Evolutionary conservation across 2,329 filamentous ascomycete species (phyloP), one percentile per base, ranked within the genome.

Genomic region (Bipolaris zeicola): DNA sequence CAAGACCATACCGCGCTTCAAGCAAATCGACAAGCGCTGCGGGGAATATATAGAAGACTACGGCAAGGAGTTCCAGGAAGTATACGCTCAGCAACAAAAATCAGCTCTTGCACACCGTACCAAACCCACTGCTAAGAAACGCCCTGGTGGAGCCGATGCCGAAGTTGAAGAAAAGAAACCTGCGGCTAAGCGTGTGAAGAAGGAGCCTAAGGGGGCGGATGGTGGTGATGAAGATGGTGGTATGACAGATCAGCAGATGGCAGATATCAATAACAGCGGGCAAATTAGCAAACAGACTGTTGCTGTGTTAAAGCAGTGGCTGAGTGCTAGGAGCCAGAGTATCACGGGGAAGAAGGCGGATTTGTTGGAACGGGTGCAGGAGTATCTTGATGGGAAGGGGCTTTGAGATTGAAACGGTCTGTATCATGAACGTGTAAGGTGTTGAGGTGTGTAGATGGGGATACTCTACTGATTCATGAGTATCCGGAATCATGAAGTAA

Each of bases 11-110:
- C 95, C 95, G 1, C 91, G 90, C 67, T 92, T 89, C 76, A 89
- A 85, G 65, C 91, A 96, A 64, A 98, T 99, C 52, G 86, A 92
- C 74, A 98, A 82, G 79, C 87, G 94, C 28, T 89, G 90, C 1
- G 93, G 92, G 0, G 85, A 86, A 2, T 91, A 92, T 69, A 84
- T 96, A 8, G 81, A 89, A 43, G 87, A 91, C 33, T 96, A 93
- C 88, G 88, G 90, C 3, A 80, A 85, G 34, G 82, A 84, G 10
- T 81, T 97, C 5, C 85, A 89, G 28, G 77, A 83, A 7, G 85
- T 87, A 55, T 82, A 80, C 63, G 74, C 77, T 10, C 70, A 77
- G 31, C 70, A 77, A 22, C 67, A 72, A 10, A 71, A 74, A 11
- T 69, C 75, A 5, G 75, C 77, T 10, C 73, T 81, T 6, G 76